Evolutionary conservation across 31 red algal genomes (phyloP).

Genomic region (Odonthalia washingtoniensis): DNA sequence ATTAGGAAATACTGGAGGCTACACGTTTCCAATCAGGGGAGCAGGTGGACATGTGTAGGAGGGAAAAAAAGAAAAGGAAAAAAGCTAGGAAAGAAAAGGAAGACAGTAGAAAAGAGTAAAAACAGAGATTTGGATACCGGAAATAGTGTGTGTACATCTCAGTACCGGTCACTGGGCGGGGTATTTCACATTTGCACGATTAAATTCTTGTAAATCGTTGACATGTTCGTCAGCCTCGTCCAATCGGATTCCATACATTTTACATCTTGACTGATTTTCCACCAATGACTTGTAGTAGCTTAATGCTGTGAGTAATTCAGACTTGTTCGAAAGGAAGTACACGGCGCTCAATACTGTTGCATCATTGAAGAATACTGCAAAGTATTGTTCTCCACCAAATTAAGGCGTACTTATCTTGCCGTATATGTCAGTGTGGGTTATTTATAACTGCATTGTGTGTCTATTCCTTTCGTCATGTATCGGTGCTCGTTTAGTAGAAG

Average conservation of each 20-base stretch:
- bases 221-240: constrained; percentile 20
- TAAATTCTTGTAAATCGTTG: too few species aligned
- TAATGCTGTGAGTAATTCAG: neutral
- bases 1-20: too few species aligned
- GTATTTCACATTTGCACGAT: too few species aligned
- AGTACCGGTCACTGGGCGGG: too few species aligned
- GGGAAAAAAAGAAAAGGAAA: too few species aligned
- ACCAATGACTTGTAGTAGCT: constrained; percentile 16
- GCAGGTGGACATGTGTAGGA: too few species aligned
- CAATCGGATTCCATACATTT: neutral
- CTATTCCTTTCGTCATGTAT: neutral
- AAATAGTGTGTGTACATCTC: too few species aligned
- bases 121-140: too few species aligned
- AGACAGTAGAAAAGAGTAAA: too few species aligned
- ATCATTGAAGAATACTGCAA: constrained; percentile 3
- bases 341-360: neutral
- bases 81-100: too few species aligned
- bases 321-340: constrained; percentile 20
- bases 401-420: neutral
- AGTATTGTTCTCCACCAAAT: constrained; percentile 17
- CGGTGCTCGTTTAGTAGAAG: neutral
- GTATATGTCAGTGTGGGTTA: constrained; percentile 30
- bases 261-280: neutral
- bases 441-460: neutral
- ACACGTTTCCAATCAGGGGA: too few species aligned